Base-by-base conservation (phyloP, 768 basidiomycete genomes). In the Leccinum fibrillosum region DNA sequence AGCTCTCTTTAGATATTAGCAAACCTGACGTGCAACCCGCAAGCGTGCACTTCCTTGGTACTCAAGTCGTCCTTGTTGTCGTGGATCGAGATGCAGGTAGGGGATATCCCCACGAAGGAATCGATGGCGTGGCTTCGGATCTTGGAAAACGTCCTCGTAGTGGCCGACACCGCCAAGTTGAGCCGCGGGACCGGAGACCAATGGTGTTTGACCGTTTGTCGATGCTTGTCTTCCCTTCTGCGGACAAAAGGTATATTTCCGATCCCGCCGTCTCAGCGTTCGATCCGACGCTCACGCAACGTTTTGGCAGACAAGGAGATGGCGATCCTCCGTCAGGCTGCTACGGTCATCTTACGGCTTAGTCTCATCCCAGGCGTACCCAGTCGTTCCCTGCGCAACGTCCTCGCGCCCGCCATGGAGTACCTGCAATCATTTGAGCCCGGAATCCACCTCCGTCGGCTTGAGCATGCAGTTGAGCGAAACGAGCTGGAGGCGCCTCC, bases 11-110 rank as follows among this genome's bases (percentile, higher is more conserved):
- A 93, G 89, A 80, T 92, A 4, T 77, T 95, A 1, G 86, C 87
- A 2, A 90, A 87, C 65, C 65, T 94, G 55, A 89, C 90, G 0
- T 83, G 80, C 64, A 86, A 90, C 64, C 62, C 74, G 0, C 83
- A 87, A 62, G 92, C 92, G 0, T 80, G 84, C 7, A 83, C 79
- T 11, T 88, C 88, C 0, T 77, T 96, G 45, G 74, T 93, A 11
- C 76, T 91, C 52, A 86, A 86, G 63, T 86, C 87, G 0, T 81
- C 49, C 1, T 76, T 95, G 8, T 74, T 96, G 3, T 72, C 86
- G 0, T 98, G 94, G 94, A 84, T 95, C 25, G 86, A 90, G 67
- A 84, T 89, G 74, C 89, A 92, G 64, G 66, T 90, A 9, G 48
- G 51, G 35, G 55, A 60, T 12, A 55, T 25, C 2, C 23, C 47